Base-by-base conservation (phyloP, 257 asterid genomes). In the Fraxinus americana region DNA sequence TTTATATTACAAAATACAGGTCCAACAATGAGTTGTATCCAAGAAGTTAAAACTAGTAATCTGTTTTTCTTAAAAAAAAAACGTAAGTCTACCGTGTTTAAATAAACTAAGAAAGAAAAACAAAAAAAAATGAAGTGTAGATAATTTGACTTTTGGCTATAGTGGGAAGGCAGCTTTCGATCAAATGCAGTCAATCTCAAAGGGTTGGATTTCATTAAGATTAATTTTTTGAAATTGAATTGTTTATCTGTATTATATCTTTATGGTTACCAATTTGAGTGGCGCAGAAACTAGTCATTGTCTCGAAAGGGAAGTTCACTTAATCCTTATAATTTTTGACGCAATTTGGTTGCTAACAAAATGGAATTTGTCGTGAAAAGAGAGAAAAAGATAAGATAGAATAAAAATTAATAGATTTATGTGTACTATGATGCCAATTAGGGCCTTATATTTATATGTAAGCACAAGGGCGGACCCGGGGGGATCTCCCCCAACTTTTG, bases 11-110 rank as follows among this genome's bases (percentile, higher is more conserved):
- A 25, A 54, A 39, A 48, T 67, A 54, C 67, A 82, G 85, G 83
- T 85, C 78, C 79, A 78, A 75, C 67, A 4, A 75, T 21, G 38
- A 54, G n/a, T n/a, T n/a, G n/a, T n/a, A n/a, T n/a, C n/a, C n/a
- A n/a, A n/a, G n/a, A n/a, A n/a, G n/a, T n/a, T n/a, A n/a, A n/a
- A n/a, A n/a, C n/a, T n/a, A n/a, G n/a, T n/a, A n/a, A n/a, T n/a
- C n/a, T n/a, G n/a, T n/a, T n/a, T n/a, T n/a, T n/a, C n/a, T n/a
- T n/a, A n/a, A n/a, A n/a, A n/a, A n/a, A n/a, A n/a, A n/a, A n/a
- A n/a, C n/a, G n/a, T n/a, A n/a, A n/a, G n/a, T n/a, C n/a, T n/a
- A n/a, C n/a, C n/a, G n/a, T n/a, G n/a, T n/a, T n/a, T n/a, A n/a
- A n/a, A n/a, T n/a, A n/a, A n/a, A n/a, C n/a, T n/a, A n/a, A n/a